Conservation (phyloP, 2,329 filamentous ascomycete species). For the Pestalotiopsis sp. region DNA sequence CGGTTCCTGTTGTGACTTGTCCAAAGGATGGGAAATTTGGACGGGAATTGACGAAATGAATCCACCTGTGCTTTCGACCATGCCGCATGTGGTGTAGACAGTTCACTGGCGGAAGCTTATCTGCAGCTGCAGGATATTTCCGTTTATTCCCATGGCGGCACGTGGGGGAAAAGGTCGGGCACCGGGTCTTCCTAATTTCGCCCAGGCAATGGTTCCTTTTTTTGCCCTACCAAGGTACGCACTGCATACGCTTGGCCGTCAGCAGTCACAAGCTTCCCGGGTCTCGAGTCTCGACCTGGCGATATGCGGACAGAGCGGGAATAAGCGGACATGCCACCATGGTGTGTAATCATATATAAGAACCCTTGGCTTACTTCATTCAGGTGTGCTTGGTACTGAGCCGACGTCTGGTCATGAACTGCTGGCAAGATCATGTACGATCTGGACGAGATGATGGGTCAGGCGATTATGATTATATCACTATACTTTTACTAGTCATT, state of each 20-base stretch:
- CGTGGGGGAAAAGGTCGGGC: neutral
- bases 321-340: neutral
- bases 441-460: too few species aligned
- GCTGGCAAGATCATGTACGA: too few species aligned
- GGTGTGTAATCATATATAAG: neutral
- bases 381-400: neutral
- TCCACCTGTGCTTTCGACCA: constrained; percentile 4
- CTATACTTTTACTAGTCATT: too few species aligned
- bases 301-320: neutral
- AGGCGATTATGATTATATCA: too few species aligned
- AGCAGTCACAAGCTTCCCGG: too few species aligned
- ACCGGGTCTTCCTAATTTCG: neutral
- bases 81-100: constrained; percentile 1
- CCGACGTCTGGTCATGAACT: neutral
- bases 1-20: neutral
- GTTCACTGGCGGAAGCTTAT: constrained; percentile 4
- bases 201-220: neutral
- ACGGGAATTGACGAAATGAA: constrained; percentile 8
- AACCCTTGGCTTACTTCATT: neutral
- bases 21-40: neutral
- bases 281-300: neutral
- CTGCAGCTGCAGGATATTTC: neutral
- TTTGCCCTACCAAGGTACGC: too few species aligned
- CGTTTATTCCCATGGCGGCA: constrained; percentile 14
- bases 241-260: too few species aligned